Conservation (phyloP, 441 rosid species). For the Raphanus hybrid region DNA sequence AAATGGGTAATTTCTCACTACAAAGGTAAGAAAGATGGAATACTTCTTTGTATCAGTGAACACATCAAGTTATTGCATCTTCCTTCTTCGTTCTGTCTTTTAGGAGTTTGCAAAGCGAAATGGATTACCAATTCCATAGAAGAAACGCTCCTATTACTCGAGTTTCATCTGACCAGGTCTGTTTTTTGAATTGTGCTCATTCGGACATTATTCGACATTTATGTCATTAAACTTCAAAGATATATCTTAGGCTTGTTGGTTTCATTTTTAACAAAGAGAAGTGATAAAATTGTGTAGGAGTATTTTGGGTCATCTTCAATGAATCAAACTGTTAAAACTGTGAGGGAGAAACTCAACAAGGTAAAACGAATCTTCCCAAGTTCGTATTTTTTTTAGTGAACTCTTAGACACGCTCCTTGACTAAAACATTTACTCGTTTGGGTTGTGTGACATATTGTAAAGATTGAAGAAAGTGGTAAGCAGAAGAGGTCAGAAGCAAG, state of each 20-base stretch:
- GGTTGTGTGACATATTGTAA: slow-evolving; percentile 15
- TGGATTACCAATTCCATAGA: slow-evolving; percentile 41
- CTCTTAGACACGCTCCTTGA: neutral
- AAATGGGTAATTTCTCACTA: slow-evolving; percentile 9
- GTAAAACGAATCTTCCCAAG: slow-evolving; percentile 41
- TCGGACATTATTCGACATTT: neutral
- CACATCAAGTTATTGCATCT: slow-evolving; percentile 20
- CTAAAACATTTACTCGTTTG: neutral
- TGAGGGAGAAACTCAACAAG: slow-evolving; percentile 73
- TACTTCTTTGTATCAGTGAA: slow-evolving; percentile 7
- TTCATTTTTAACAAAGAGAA: slow-evolving; percentile 7
- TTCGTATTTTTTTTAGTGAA: neutral
- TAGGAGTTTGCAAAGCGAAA: slow-evolving; percentile 48
- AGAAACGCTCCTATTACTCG: slow-evolving; percentile 48
- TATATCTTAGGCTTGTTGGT: neutral
- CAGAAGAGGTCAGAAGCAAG: slow-evolving; percentile 54
- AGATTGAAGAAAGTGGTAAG: slow-evolving; percentile 62
- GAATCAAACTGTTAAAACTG: slow-evolving; percentile 9
- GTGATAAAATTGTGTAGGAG: slow-evolving; percentile 50
- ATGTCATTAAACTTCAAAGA: neutral
- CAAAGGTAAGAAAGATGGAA: slow-evolving; percentile 39
- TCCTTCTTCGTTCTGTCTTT: slow-evolving; percentile 19
- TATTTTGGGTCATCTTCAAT: slow-evolving; percentile 4
- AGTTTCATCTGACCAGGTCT: slow-evolving; percentile 79
- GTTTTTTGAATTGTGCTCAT: slow-evolving; percentile 12